Evolutionary conservation across 441 rosid genomes (phyloP), one percentile per base, ranked within the genome.

Genomic region (Erysimum pusillum): DNA sequence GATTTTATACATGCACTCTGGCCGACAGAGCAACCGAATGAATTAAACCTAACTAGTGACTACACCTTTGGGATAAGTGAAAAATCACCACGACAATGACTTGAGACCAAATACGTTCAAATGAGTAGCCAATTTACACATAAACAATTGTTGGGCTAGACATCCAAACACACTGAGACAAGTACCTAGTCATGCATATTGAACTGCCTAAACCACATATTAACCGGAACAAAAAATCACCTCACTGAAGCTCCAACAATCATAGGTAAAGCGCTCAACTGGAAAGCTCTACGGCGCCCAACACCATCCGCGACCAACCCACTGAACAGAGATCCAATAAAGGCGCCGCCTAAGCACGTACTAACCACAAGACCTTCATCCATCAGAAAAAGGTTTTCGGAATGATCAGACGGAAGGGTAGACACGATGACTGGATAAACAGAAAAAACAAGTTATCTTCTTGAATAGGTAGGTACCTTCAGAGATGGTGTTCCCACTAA

Each of bases 341-440:
- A 90, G 75, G 97, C 98, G 59, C 99, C 99, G n/a, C 90, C 99
- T 80, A 96, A 85, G 74, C 97, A 93, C 12, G 88, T 89, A 80
- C 99, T 93, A 67, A 96, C 99, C 78, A 93, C 99, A 68, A 96
- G 84, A 75, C 99, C 98, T 96, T 82, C 84, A 86, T 90, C 74
- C 82, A 85, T 67, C 66, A 76, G 80, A 63, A 66, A 59, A 77
- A 64, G 32, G 69, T 25, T 49, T 63, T 60, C 63, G 45, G 73
- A 70, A 44, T 17, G 28, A 63, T 72, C 28, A 60, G 76, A 46
- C 49, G 17, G 35, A 77, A 32, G 44, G 32, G 28, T 71, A 64
- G 54, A 57, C 11, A 71, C 35, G 74, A 66, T 59, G 71, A 66
- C 38, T 60, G 58, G 67, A 52, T 58, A 59, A 75, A 36, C 31